Evolutionary conservation across 2,329 filamentous ascomycete genomes (phyloP), one percentile per base, ranked within the genome.

Genomic region (Ascochyta koolunga): DNA sequence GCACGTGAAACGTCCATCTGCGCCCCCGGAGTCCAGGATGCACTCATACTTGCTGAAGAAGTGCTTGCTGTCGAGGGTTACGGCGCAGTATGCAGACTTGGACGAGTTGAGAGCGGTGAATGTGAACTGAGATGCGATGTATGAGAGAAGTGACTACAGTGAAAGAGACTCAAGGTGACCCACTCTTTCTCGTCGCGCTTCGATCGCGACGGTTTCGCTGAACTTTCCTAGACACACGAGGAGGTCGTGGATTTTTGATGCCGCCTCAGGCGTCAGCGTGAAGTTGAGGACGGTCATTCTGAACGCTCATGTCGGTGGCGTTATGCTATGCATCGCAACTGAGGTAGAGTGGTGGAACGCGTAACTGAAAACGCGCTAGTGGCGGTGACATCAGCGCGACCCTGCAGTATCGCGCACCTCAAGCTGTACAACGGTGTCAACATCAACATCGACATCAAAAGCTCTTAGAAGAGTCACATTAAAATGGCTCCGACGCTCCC

Each of bases 101-200:
- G 89, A 90, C n/a, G 84, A 83, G 71, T 93, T 93, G 59, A 93
- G 78, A 13, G 89, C 86, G 13, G 89, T 91, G 49, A 93, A 79
- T 4, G 87, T 81, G 60, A 93, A 82, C 89, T 72, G 54, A 48
- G 33, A 48, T 11, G 18, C 35, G 37, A 48, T 46, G 37, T 49
- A 67, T 66, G 51, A 66, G 59, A 64, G 53, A 43, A 42, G n/a
- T 44, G 38, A 27, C 50, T 49, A 42, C 53, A 58, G 43, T 51
- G 29, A 44, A 64, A 46, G 41, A 40, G 39, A 48, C 41, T 59
- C 15, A 46, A 47, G 52, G 40, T 37, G 32, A 67, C 73, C 48
- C 74, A 89, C 89, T 71, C 83, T 85, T 65, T 91, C 87, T 59
- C 82, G 84, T 63, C 83, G 82, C 29, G 88, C 88, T 72, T 93